phyloP scores from a whole-genome alignment of 495 filamentous ascomycete genomes.

The Cryomyces minteri region DNA sequence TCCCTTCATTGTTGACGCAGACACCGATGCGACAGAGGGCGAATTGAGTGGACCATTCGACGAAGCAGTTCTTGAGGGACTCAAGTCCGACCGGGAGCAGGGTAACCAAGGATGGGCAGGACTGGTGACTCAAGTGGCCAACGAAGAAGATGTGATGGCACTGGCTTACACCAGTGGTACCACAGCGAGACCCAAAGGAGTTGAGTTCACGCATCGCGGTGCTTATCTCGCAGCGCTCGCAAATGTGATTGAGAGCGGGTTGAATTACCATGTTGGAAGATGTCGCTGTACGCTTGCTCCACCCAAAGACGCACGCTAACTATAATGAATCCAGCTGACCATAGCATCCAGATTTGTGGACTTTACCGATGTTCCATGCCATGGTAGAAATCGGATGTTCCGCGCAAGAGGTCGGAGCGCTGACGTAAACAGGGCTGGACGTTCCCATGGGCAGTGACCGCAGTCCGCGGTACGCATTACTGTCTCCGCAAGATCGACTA shows the following conservation, averaged over 20 bases:
- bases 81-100: slow-evolving; percentile 42
- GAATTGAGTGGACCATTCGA: slow-evolving; percentile 66
- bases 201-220: slow-evolving; percentile 78
- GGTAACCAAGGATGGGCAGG: slow-evolving; percentile 60
- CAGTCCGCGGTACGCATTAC: slow-evolving; percentile 84
- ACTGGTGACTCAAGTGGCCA: slow-evolving; percentile 41
- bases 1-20: slow-evolving; percentile 62
- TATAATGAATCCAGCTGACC: no score
- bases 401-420: slow-evolving; percentile 15
- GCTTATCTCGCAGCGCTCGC: slow-evolving; percentile 68
- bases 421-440: slow-evolving; percentile 10
- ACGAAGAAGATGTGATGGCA: slow-evolving; percentile 72
- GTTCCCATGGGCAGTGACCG: slow-evolving; percentile 69
- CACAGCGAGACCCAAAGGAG: slow-evolving; percentile 82
- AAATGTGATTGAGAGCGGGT: slow-evolving; percentile 74
- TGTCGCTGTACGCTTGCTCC: slow-evolving; percentile 30
- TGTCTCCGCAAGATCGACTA: slow-evolving; percentile 93
- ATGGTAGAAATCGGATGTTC: slow-evolving; percentile 33
- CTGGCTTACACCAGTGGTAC: slow-evolving; percentile 87
- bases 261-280: slow-evolving; percentile 48
- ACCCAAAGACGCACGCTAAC: no score
- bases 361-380: slow-evolving; percentile 91
- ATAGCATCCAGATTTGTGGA: slow-evolving; percentile 47
- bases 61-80: slow-evolving; percentile 62
- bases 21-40: slow-evolving; percentile 64